Conservation (phyloP, 495 filamentous ascomycete genomes). For the Hypoxylon intermedium region DNA sequence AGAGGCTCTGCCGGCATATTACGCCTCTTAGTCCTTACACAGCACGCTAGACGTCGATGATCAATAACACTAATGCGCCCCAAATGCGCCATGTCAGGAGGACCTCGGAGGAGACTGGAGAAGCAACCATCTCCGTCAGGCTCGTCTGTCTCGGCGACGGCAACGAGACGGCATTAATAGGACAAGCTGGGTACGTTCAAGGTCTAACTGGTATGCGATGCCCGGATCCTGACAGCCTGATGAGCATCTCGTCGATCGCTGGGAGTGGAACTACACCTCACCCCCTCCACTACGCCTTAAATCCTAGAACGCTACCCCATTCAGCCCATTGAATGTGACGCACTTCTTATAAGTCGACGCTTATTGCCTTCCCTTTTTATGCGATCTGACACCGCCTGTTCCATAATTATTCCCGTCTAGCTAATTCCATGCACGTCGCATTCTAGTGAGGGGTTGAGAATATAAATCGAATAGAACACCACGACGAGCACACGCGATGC, state of each 20-base stretch:
- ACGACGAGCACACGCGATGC: conserved; percentile 18
- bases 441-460: conserved; percentile 5
- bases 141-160: conserved; percentile 3
- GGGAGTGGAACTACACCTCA: conserved; percentile 6
- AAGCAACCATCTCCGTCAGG: conserved; percentile 16
- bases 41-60: neutral
- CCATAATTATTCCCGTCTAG: no score
- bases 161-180: conserved; percentile 1
- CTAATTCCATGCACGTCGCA: neutral
- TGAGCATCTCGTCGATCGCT: conserved; percentile 7
- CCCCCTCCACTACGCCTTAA: conserved; percentile 13
- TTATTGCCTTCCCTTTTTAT: neutral
- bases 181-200: conserved; percentile 1
- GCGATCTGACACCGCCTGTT: neutral
- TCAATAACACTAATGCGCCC: conserved; percentile 1
- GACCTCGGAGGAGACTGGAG: conserved; percentile 9
- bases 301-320: no score
- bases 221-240: conserved; percentile 15
- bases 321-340: conserved; percentile 1
- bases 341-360: neutral
- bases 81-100: conserved; percentile 8
- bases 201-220: neutral
- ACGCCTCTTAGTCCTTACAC: conserved; percentile 2
- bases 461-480: conserved; percentile 1
- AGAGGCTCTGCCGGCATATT: conserved; percentile 1